phyloP scores from a whole-genome alignment of 2,329 filamentous ascomycete genomes.

The Chalara sp. region DNA sequence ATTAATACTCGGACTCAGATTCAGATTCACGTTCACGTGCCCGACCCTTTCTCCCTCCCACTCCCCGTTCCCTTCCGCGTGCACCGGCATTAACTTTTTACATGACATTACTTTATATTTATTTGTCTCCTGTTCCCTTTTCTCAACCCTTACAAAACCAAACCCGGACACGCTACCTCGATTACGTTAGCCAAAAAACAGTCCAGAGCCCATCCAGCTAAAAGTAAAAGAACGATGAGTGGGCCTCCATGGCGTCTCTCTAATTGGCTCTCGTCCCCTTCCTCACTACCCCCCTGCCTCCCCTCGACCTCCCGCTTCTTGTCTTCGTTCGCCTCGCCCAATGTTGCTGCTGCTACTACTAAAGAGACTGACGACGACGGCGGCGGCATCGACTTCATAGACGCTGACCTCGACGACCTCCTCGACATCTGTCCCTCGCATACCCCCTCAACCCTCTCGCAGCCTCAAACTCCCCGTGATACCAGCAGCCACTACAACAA shows the following conservation, averaged over 20 bases:
- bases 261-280: background rate
- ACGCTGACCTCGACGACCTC: background rate
- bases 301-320: background rate
- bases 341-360: background rate
- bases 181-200: too few species aligned
- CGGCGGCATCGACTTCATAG: background rate
- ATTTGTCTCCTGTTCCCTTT: too few species aligned
- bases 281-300: background rate
- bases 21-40: too few species aligned
- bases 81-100: too few species aligned
- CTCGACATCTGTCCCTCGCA: conserved; percentile 6
- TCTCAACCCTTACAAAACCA: too few species aligned
- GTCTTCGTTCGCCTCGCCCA: background rate
- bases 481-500: background rate
- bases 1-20: too few species aligned
- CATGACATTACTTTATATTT: too few species aligned
- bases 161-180: too few species aligned
- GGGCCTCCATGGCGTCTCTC: background rate
- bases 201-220: too few species aligned
- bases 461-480: conserved; percentile 10
- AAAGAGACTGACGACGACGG: background rate
- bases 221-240: background rate
- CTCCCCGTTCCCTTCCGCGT: too few species aligned
- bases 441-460: background rate
- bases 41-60: too few species aligned